phyloP scores from a whole-genome alignment of 805 yeast species.

The Middelhovenomyces tepae region DNA sequence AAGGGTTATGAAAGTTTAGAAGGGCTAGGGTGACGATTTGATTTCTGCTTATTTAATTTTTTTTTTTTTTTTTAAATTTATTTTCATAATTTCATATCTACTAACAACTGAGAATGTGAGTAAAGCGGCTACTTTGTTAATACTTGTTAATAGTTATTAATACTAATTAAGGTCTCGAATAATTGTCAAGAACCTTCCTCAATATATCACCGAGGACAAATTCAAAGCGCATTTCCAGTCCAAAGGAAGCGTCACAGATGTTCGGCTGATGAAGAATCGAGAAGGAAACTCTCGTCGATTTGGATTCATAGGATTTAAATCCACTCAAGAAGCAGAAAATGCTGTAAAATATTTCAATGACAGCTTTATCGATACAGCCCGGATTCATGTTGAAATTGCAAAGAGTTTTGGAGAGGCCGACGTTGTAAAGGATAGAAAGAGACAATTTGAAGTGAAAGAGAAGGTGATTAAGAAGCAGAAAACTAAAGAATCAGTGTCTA shows the following conservation, averaged over 20 bases:
- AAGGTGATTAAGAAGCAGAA: slow-evolving; percentile 37
- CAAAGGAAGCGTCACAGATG: slow-evolving; percentile 70
- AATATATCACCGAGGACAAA: slow-evolving; percentile 64
- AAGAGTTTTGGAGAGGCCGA: slow-evolving; percentile 77
- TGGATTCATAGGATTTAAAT: slow-evolving; percentile 83
- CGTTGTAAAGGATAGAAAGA: slow-evolving; percentile 38
- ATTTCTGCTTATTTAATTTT: no score
- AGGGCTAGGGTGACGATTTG: no score
- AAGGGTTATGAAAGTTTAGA: no score
- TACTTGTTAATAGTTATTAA: neutral
- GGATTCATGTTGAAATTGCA: slow-evolving; percentile 71
- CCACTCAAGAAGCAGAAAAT: slow-evolving; percentile 61
- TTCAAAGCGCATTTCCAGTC: slow-evolving; percentile 52
- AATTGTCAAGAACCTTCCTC: slow-evolving; percentile 84
- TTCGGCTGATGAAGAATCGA: slow-evolving; percentile 68
- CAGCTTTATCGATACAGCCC: slow-evolving; percentile 76
- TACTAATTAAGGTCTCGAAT: slow-evolving; percentile 53
- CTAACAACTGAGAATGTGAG: no score
- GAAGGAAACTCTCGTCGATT: slow-evolving; percentile 86
- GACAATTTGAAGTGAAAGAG: slow-evolving; percentile 10
- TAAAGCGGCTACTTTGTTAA: neutral
- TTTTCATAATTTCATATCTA: no score
- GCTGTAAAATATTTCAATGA: slow-evolving; percentile 71
- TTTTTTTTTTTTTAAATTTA: no score
- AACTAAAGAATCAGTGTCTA: slow-evolving; percentile 26